Base-by-base conservation (phyloP, 768 basidiomycete genomes). In the Psilocybe cyanescens region DNA sequence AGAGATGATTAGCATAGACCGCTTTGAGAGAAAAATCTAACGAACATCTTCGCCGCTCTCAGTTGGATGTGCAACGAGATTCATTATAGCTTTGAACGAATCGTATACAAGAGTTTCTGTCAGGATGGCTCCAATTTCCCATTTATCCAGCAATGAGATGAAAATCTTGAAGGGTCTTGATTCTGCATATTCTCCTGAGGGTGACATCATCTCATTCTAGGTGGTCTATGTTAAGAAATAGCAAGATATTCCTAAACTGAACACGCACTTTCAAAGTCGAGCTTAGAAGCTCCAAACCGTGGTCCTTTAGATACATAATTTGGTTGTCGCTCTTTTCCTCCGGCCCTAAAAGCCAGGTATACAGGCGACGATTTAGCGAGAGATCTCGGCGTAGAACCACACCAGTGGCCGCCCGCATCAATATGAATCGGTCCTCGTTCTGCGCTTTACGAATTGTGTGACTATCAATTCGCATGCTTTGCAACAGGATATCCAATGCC, bases 101-200 rank as follows among this genome's bases (percentile, higher is more conserved):
- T 97, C 92, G 66, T 91, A 86, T 9, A 92, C 85, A 55, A 98
- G 76, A 5, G 79, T 80, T 44, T 94, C 90, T 0, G 95, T 95
- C 29, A 99, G 74, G 0, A 84, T 81, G 7, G 84, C 85, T 4
- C 97, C 97, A 48, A 99, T 90, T 72, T 99, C 97, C 92, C 94
- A 98, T 73, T 97, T 97, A 74, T 99, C 97, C 65, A 98, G 78
- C 16, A 99, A 74, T 1, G 95, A 96, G 24, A 99, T 89, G 73
- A 97, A 96, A 35, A 99, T 91, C 75, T 96, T 97, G 84, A 95
- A 99, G 0, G 97, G 94, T 28, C 93, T 79, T 3, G 91, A 90
- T 62, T 89, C 88, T 0, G 90, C 79, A 65, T 94, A 94, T 59
- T 88, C 87, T 53, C 83, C 81, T 2, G 87, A 87, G 2, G 89